Evolutionary conservation across 2,329 filamentous ascomycete genomes (phyloP).

Genomic region (Thelonectria blattea): DNA sequence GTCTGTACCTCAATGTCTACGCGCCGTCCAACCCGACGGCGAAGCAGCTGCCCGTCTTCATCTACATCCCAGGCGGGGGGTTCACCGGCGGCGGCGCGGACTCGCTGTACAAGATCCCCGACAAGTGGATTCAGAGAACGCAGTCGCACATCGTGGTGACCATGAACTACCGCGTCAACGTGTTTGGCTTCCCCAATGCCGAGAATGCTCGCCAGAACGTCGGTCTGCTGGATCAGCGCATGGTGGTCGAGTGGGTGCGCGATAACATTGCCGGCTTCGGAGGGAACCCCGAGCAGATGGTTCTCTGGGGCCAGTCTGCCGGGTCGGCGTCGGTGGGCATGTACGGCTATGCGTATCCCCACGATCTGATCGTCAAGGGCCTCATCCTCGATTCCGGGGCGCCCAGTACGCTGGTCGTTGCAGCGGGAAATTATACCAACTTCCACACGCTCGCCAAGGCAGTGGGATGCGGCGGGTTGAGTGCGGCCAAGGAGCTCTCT

Average conservation of each 20-base stretch:
- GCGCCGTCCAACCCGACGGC: conserved; percentile 34
- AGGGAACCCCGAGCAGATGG: conserved; percentile 33
- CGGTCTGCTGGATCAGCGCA: conserved; percentile 32
- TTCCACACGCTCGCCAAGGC: conserved; percentile 16
- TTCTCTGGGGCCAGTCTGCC: conserved; percentile 38
- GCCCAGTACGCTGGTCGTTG: conserved; percentile 5
- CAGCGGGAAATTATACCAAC: conserved; percentile 11
- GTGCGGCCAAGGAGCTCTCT: conserved; percentile 2
- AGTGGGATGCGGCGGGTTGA: conserved; percentile 12
- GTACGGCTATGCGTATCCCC: conserved; percentile 53
- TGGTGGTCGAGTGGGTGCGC: conserved; percentile 35
- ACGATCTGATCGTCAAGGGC: conserved; percentile 55
- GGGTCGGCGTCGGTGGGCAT: conserved; percentile 47
- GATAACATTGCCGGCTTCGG: conserved; percentile 38
- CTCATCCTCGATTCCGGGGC: conserved; percentile 50
- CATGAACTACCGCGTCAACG: conserved; percentile 51
- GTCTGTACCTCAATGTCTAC: conserved; percentile 44
- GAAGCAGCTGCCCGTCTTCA: conserved; percentile 31
- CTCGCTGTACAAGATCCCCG: conserved; percentile 57
- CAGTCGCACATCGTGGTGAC: conserved; percentile 52
- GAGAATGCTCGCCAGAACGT: conserved; percentile 30
- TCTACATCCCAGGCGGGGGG: conserved; percentile 45
- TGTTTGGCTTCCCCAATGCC: conserved; percentile 47
- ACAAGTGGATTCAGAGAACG: conserved; percentile 29
- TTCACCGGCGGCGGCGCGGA: conserved; percentile 50